Conservation (phyloP, 176 grass and related monocot genomes). For the Hordeum marinum region DNA sequence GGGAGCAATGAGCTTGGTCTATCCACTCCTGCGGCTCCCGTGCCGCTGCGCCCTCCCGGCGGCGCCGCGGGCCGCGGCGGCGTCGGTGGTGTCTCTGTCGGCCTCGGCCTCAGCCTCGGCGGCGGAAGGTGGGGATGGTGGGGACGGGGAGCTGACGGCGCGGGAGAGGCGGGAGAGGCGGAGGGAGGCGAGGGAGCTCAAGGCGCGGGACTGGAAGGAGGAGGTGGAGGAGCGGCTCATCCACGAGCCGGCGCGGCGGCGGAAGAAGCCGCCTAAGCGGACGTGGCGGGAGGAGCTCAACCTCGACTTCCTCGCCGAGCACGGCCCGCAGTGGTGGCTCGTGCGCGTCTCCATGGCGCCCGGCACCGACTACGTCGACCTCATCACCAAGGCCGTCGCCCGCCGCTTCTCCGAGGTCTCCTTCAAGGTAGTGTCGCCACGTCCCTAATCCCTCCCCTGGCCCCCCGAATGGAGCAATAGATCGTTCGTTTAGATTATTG, state of each 20-base stretch:
- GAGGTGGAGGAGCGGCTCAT: constrained; percentile 80
- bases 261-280: constrained; percentile 36
- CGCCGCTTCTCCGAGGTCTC: constrained; percentile 38
- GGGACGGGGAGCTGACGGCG: constrained; percentile 34
- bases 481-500: not conserved
- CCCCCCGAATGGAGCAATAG: not conserved
- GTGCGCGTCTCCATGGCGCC: constrained; percentile 68
- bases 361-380: constrained; percentile 54
- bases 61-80: not conserved
- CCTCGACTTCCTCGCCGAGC: constrained; percentile 62
- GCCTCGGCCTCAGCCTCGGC: not conserved
- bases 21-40: constrained; percentile 40
- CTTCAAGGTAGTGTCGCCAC: constrained; percentile 66
- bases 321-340: constrained; percentile 86
- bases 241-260: constrained; percentile 38
- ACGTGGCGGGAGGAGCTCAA: constrained; percentile 65
- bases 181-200: constrained; percentile 61
- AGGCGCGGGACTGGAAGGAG: constrained; percentile 69
- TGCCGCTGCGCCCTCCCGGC: constrained; percentile 17
- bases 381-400: constrained; percentile 49
- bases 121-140: not conserved
- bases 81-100: constrained; percentile 1
- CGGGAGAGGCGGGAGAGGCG: constrained; percentile 52
- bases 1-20: constrained; percentile 25
- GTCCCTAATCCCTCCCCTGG: not conserved